Evolutionary conservation across 257 asterid species (phyloP).

Genomic region (Capsicum pubescens): DNA sequence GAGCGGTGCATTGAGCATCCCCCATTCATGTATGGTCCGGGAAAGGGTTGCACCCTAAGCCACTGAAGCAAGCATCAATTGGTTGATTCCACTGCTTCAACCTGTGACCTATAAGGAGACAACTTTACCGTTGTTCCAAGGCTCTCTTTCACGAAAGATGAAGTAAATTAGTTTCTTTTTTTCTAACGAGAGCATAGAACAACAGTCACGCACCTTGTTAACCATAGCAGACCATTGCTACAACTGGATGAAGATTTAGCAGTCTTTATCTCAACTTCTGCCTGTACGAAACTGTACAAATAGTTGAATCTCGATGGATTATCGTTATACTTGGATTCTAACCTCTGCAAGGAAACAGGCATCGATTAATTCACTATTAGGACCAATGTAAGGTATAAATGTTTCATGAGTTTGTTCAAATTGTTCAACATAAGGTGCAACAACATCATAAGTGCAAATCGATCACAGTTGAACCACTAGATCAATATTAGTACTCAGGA

Average conservation of each 20-base stretch:
- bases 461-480: not conserved
- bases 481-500: not conserved
- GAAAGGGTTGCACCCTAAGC: not conserved
- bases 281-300: constrained; percentile 78
- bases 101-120: not conserved
- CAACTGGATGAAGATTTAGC: constrained; percentile 85
- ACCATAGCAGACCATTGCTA: constrained; percentile 82
- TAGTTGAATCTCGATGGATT: constrained; percentile 75
- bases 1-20: not conserved
- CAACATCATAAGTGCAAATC: not conserved
- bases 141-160: not conserved
- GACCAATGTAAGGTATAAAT: not conserved
- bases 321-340: constrained; percentile 69
- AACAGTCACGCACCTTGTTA: constrained; percentile 61
- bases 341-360: constrained; percentile 54
- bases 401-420: not conserved
- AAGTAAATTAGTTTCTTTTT: not conserved
- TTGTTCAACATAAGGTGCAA: not conserved
- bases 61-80: no score
- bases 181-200: not conserved
- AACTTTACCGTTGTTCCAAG: not conserved
- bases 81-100: no score
- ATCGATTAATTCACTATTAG: not conserved
- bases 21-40: not conserved
- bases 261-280: constrained; percentile 80